Percentiles rank a stretch among this genome's conserved stretches.
Conservation (phyloP, 2,329 filamentous ascomycete genomes). For the Aspergillus fischeri region DNA sequence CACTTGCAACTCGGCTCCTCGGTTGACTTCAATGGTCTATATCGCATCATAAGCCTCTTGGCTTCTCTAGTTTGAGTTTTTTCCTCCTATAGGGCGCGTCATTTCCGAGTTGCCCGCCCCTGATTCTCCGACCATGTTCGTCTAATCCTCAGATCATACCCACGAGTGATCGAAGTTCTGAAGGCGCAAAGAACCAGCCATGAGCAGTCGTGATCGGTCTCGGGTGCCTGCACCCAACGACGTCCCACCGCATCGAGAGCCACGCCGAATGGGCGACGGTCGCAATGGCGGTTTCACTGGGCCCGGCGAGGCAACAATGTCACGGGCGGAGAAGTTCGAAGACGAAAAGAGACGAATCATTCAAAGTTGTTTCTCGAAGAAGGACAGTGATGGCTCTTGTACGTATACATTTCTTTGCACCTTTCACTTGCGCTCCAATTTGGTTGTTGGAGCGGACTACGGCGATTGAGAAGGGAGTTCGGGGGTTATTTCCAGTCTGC, state of each 20-base stretch:
- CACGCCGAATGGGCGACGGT: slow-evolving; percentile 30
- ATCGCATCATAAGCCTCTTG: slow-evolving; percentile 4
- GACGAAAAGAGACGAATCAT: slow-evolving; percentile 94
- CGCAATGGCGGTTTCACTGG: slow-evolving; percentile 27
- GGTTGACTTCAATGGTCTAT: neutral
- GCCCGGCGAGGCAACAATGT: slow-evolving; percentile 30
- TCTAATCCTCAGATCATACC: slow-evolving; percentile 20
- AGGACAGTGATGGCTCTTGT: slow-evolving; percentile 82
- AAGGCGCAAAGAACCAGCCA: slow-evolving; percentile 20
- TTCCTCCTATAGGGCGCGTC: slow-evolving; percentile 5
- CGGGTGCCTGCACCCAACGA: slow-evolving; percentile 29
- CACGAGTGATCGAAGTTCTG: slow-evolving; percentile 23
- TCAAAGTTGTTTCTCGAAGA: slow-evolving; percentile 89
- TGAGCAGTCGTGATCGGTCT: slow-evolving; percentile 36
- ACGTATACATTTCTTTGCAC: slow-evolving; percentile 39
- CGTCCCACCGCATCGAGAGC: slow-evolving; percentile 26
- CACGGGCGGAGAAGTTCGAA: slow-evolving; percentile 79
- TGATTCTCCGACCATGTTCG: slow-evolving; percentile 29
- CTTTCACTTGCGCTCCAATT: slow-evolving; percentile 10
- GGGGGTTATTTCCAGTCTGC: neutral
- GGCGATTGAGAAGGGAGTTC: neutral
- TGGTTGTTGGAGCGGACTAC: slow-evolving; percentile 5
- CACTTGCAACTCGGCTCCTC: neutral
- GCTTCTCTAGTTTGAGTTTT: slow-evolving; percentile 5
- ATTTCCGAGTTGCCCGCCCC: slow-evolving; percentile 13